Evolutionary conservation across 2,329 filamentous ascomycete species (phyloP).

Genomic region (Monosporascus sp.): DNA sequence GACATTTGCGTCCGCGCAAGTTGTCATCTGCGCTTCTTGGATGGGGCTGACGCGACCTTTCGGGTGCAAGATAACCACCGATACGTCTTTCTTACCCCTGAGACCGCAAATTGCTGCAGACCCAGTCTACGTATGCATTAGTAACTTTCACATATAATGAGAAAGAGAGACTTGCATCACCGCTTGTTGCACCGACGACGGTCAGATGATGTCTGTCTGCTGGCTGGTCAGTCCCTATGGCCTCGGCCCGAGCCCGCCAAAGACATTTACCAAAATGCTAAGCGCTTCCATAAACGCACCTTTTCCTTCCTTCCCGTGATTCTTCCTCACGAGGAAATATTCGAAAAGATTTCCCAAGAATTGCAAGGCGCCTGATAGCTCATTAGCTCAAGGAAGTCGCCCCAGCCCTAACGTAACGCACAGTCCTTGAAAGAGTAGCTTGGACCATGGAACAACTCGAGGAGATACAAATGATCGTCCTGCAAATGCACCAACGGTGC

Average conservation of each 20-base stretch:
- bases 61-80: conserved; percentile 90
- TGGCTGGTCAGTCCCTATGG: not conserved
- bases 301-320: conserved; percentile 58
- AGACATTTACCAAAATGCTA: too few species aligned
- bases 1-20: conserved; percentile 82
- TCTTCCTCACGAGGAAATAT: conserved; percentile 74
- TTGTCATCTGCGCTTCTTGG: conserved; percentile 97
- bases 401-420: too few species aligned
- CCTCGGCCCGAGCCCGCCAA: not conserved
- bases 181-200: conserved; percentile 80
- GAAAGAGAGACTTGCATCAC: conserved; percentile 41
- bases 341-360: conserved; percentile 96
- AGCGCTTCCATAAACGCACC: too few species aligned
- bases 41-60: conserved; percentile 87
- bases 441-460: conserved; percentile 95
- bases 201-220: conserved; percentile 73
- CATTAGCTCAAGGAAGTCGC: too few species aligned
- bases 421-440: conserved; percentile 91
- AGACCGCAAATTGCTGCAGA: conserved; percentile 95
- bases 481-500: conserved; percentile 78
- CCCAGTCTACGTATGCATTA: conserved; percentile 50
- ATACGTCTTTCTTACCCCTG: conserved; percentile 92
- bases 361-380: conserved; percentile 64
- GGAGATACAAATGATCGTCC: conserved; percentile 66
- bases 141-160: too few species aligned